phyloP scores from a whole-genome alignment of 139 green algal species.

The Gonium pectorale region DNA sequence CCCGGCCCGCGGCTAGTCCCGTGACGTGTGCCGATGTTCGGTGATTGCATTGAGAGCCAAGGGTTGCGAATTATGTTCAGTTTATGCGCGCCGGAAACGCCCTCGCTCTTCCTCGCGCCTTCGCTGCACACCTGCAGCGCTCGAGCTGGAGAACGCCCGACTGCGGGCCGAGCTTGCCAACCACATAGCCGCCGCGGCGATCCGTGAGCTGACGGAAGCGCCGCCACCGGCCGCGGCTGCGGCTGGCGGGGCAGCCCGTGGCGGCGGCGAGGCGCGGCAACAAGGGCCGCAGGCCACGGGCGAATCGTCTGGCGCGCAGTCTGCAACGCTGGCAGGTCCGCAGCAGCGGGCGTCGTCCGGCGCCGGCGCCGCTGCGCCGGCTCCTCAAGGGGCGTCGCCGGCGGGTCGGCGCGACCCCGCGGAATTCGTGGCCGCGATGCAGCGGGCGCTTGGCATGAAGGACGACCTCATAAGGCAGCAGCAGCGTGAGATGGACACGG shows the following conservation, averaged over 20 bases:
- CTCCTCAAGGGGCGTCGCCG: slow-evolving; percentile 21
- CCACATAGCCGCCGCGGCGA: slow-evolving; percentile 44
- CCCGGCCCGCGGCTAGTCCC: too few relatives aligned
- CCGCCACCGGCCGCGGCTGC: background rate
- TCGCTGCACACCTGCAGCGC: background rate
- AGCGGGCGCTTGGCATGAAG: slow-evolving; percentile 70
- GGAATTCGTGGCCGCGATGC: slow-evolving; percentile 41
- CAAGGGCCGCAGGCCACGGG: background rate
- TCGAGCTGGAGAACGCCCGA: slow-evolving; percentile 76
- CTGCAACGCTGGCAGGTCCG: background rate
- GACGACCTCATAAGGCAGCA: slow-evolving; percentile 59
- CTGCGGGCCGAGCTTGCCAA: slow-evolving; percentile 76
- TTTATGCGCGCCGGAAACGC: too few relatives aligned
- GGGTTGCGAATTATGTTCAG: too few relatives aligned
- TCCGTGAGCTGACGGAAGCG: slow-evolving; percentile 42
- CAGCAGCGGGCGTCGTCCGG: background rate
- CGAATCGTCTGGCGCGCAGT: background rate
- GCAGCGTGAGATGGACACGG: slow-evolving; percentile 23
- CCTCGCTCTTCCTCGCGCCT: too few relatives aligned
- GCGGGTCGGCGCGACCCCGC: slow-evolving; percentile 51
- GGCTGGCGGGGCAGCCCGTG: background rate
- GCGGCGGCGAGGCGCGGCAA: background rate
- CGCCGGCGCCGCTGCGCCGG: background rate
- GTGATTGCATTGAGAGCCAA: too few relatives aligned
- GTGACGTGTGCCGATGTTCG: too few relatives aligned